Conservation (phyloP, 179 eudicot species). For the Silene noctiflora region DNA sequence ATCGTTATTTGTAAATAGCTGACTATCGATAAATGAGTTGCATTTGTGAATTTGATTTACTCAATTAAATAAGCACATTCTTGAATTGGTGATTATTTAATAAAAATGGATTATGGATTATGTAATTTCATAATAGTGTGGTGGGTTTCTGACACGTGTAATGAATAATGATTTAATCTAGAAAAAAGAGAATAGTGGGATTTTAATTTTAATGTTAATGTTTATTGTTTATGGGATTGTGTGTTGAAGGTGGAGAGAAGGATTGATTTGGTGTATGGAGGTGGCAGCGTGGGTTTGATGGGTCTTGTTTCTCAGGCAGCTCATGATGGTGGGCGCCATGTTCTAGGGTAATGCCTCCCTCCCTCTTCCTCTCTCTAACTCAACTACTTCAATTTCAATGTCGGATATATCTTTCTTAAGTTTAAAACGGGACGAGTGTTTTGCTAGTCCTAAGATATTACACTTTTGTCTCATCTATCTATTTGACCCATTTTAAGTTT, state of each 20-base stretch:
- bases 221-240: constrained; percentile 16
- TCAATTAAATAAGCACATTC: not conserved
- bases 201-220: not conserved
- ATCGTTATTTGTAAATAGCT: no score
- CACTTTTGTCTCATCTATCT: no score
- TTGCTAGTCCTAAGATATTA: no score
- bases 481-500: no score
- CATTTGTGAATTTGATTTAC: no score
- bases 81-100: not conserved
- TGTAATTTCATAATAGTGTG: not conserved
- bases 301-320: constrained; percentile 97
- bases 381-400: not conserved
- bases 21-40: no score
- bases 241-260: constrained; percentile 75
- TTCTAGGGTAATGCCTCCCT: constrained; percentile 64
- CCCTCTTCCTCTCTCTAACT: constrained; percentile 28
- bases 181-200: constrained; percentile 18
- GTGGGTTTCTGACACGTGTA: constrained; percentile 35
- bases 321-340: constrained; percentile 99
- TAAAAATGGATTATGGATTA: not conserved
- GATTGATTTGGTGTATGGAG: constrained; percentile 96
- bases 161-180: not conserved
- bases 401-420: no score
- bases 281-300: constrained; percentile 96
- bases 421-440: no score